Percentiles rank a stretch among this genome's conserved stretches.
Conservation (phyloP, 805 yeast species). For the Hanseniaspora nectarophila region DNA sequence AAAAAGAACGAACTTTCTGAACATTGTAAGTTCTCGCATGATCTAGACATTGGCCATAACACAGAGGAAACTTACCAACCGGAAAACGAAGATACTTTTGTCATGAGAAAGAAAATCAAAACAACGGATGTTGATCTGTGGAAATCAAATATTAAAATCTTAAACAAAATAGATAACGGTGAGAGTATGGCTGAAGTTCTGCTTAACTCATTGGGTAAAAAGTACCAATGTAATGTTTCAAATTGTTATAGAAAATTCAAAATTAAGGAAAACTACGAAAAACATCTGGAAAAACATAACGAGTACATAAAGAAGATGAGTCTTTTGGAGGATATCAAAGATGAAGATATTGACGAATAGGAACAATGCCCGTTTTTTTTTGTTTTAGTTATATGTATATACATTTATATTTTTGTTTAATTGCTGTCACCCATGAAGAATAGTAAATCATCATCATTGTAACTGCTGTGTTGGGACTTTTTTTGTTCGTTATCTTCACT, state of each 20-base stretch:
- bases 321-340: conserved; percentile 14
- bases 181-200: conserved; percentile 25
- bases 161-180: conserved; percentile 22
- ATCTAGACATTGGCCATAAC: conserved; percentile 16
- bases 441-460: conserved; percentile 51
- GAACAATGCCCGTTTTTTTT: not conserved
- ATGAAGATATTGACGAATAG: not conserved
- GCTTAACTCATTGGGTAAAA: conserved; percentile 27
- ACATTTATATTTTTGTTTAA: not conserved
- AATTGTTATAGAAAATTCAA: conserved; percentile 46
- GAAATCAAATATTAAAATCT: conserved; percentile 22
- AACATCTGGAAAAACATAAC: conserved; percentile 28
- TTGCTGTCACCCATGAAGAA: conserved; percentile 71
- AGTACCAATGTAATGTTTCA: conserved; percentile 38
- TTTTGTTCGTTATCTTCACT: not conserved
- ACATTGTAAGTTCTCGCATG: conserved; percentile 47
- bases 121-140: conserved; percentile 18
- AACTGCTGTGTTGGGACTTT: not conserved
- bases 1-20: conserved; percentile 44
- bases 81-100: not conserved
- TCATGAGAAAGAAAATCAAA: conserved; percentile 6
- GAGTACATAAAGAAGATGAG: conserved; percentile 26
- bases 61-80: not conserved
- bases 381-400: conserved; percentile 23
- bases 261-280: conserved; percentile 27